Conservation (phyloP, 2,329 filamentous ascomycete species). For the Cordyceps tenuipes region DNA sequence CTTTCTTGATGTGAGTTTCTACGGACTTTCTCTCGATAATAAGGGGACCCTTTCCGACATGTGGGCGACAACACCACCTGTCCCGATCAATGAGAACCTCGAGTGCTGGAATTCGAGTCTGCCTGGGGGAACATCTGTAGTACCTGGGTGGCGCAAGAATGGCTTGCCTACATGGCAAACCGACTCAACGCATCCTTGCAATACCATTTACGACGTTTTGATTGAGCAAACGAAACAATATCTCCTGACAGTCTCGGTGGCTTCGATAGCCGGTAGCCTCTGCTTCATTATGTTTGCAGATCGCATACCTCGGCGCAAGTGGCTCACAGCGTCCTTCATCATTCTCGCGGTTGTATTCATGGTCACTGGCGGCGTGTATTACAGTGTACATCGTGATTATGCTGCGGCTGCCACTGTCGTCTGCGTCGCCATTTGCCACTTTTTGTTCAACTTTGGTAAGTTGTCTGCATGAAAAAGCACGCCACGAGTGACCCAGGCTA, state of each 20-base stretch:
- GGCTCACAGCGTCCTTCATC: constrained; percentile 42
- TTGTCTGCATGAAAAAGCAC: not conserved
- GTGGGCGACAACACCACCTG: constrained; percentile 30
- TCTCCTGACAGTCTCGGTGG: constrained; percentile 41
- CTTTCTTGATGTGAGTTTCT: constrained; percentile 49
- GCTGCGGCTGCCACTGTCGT: constrained; percentile 39
- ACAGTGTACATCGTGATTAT: constrained; percentile 33
- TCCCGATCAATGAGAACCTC: constrained; percentile 29
- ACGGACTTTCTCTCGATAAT: constrained; percentile 45
- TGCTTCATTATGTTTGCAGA: constrained; percentile 42
- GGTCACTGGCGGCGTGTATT: constrained; percentile 42
- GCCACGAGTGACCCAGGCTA: constrained; percentile 4
- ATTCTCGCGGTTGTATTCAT: constrained; percentile 38
- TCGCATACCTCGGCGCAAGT: constrained; percentile 38
- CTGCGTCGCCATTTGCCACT: constrained; percentile 44
- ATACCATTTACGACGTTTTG: constrained; percentile 43
- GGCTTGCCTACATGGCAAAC: constrained; percentile 43
- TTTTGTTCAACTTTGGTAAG: constrained; percentile 47
- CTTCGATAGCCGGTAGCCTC: constrained; percentile 41
- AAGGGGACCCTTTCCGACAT: constrained; percentile 33
- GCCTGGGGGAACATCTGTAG: constrained; percentile 33
- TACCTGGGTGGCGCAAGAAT: constrained; percentile 31
- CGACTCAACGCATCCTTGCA: constrained; percentile 38
- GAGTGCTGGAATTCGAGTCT: constrained; percentile 41
- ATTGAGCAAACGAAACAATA: constrained; percentile 46